Evolutionary conservation across 2,329 filamentous ascomycete genomes (phyloP).

Genomic region (Diplodia seriata): DNA sequence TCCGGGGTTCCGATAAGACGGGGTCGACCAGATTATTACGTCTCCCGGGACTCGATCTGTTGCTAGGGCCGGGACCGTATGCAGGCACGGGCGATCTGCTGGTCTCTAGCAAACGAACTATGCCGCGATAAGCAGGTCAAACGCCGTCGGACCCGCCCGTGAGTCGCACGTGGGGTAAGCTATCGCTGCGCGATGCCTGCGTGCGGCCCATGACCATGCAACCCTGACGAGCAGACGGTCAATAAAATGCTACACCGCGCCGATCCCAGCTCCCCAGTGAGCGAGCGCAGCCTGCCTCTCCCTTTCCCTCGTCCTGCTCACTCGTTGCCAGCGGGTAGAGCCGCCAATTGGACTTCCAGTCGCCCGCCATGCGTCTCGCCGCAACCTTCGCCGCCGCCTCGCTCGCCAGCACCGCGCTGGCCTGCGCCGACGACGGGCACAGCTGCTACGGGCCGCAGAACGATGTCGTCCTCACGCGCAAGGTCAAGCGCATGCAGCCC

Average conservation of each 20-base stretch:
- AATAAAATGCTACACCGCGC: slow-evolving; percentile 10
- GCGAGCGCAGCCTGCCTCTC: neutral
- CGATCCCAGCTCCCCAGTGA: neutral
- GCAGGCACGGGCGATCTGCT: slow-evolving; percentile 26
- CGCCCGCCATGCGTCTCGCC: slow-evolving; percentile 32
- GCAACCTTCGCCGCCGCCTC: neutral
- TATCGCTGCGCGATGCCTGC: slow-evolving; percentile 6
- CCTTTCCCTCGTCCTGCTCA: neutral
- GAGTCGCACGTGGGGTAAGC: slow-evolving; percentile 13
- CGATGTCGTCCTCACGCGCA: slow-evolving; percentile 51
- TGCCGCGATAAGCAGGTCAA: slow-evolving; percentile 25
- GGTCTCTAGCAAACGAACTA: slow-evolving; percentile 12
- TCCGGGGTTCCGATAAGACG: slow-evolving; percentile 10
- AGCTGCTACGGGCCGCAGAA: slow-evolving; percentile 51
- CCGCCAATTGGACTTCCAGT: neutral
- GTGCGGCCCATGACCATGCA: neutral
- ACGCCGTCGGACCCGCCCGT: slow-evolving; percentile 11
- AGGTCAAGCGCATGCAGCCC: slow-evolving; percentile 54
- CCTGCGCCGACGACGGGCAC: slow-evolving; percentile 45
- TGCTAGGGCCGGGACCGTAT: neutral
- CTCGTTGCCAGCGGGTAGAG: slow-evolving; percentile 12
- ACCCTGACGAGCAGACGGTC: neutral
- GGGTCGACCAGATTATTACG: slow-evolving; percentile 17
- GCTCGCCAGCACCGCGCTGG: slow-evolving; percentile 32
- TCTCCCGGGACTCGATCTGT: slow-evolving; percentile 8